A percentile compares a stretch with the other conserved stretches of the same genome.
phyloP scores from a whole-genome alignment of 2,329 filamentous ascomycete genomes.

The Metarhizium sp. region DNA sequence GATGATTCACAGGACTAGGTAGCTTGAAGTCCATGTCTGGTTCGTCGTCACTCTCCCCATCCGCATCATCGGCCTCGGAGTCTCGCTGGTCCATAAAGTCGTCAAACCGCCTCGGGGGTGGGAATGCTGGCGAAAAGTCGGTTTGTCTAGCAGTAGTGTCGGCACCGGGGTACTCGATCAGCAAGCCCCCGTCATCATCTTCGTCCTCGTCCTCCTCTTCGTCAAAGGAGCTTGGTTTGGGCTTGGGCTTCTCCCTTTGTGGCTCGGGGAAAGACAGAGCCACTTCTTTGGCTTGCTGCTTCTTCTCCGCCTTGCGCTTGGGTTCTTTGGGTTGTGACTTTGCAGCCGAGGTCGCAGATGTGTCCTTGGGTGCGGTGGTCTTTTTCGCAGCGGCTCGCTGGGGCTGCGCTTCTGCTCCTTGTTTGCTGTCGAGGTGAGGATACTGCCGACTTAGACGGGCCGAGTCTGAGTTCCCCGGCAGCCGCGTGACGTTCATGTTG shows the following conservation, averaged over 20 bases:
- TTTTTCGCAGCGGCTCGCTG: slow-evolving; percentile 17
- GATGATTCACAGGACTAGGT: slow-evolving; percentile 41
- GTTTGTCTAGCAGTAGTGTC: slow-evolving; percentile 24
- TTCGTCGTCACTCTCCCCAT: slow-evolving; percentile 38
- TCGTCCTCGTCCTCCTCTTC: slow-evolving; percentile 46
- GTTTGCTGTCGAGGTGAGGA: slow-evolving; percentile 46
- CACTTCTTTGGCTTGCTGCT: slow-evolving; percentile 28
- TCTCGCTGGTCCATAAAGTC: slow-evolving; percentile 41
- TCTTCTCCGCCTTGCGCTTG: slow-evolving; percentile 22
- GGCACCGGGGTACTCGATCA: slow-evolving; percentile 51
- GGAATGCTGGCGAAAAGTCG: slow-evolving; percentile 41
- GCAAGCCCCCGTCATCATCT: slow-evolving; percentile 47
- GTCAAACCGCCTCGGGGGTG: slow-evolving; percentile 39
- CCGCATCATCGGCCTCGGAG: slow-evolving; percentile 32
- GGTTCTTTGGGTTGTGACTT: slow-evolving; percentile 7
- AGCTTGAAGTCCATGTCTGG: slow-evolving; percentile 42
- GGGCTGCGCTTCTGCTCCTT: slow-evolving; percentile 12
- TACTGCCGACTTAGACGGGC: slow-evolving; percentile 57
- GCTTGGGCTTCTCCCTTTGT: slow-evolving; percentile 22
- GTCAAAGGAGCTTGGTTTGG: slow-evolving; percentile 13
- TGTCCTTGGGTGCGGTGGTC: slow-evolving; percentile 13
- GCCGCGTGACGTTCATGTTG: slow-evolving; percentile 74
- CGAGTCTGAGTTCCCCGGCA: slow-evolving; percentile 54
- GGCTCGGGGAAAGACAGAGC: slow-evolving; percentile 23
- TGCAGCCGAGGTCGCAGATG: background rate